Evolutionary conservation across 495 filamentous ascomycete species (phyloP).

Genomic region (Penicillium samsonianum): DNA sequence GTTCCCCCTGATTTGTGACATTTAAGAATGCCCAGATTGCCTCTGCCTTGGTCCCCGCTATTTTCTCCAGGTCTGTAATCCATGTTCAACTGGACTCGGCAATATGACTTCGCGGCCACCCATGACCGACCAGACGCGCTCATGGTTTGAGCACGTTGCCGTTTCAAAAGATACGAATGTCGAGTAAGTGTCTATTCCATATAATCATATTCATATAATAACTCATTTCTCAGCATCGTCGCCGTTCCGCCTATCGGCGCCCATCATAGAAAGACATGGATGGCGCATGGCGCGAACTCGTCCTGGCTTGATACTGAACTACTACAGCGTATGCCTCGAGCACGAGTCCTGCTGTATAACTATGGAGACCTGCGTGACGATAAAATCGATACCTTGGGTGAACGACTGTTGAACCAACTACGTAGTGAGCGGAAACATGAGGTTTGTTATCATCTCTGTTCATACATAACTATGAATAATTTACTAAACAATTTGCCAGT

Average conservation of each 20-base stretch:
- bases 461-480: not conserved
- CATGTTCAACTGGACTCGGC: not conserved
- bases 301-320: constrained; percentile 34
- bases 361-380: constrained; percentile 53
- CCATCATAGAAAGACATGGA: constrained; percentile 42
- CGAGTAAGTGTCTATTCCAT: constrained; percentile 35
- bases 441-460: not conserved
- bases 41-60: not conserved
- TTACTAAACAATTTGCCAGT: constrained; percentile 12
- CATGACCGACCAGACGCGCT: constrained; percentile 5
- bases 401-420: constrained; percentile 51
- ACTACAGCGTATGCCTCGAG: constrained; percentile 34
- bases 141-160: constrained; percentile 23
- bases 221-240: constrained; percentile 37
- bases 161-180: constrained; percentile 31
- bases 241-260: constrained; percentile 47
- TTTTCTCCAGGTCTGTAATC: not conserved
- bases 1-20: not conserved
- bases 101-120: constrained; percentile 14
- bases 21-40: not conserved
- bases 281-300: constrained; percentile 18
- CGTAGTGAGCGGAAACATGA: constrained; percentile 35
- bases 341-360: constrained; percentile 56
- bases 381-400: constrained; percentile 50
- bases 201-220: not conserved